Evolutionary conservation across 1,284 basidiomycete species (phyloP).

Genomic region (Melampsora americana): DNA sequence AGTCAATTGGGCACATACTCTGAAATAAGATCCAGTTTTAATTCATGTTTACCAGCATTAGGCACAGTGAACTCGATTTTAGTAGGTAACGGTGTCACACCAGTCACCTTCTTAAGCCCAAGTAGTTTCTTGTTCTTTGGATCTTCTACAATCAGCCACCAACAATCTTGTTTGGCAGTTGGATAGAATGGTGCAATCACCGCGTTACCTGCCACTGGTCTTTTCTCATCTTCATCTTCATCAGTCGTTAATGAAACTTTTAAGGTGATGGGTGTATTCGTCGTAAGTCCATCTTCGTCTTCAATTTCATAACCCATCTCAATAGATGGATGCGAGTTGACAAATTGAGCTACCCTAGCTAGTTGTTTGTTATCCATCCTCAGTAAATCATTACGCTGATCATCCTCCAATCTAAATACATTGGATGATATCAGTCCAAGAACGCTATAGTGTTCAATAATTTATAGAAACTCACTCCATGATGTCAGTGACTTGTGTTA

Average conservation of each 20-base stretch:
- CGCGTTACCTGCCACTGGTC: conserved; percentile 62
- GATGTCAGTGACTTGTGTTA: conserved; percentile 87
- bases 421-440: background rate
- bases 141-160: conserved; percentile 95
- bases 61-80: conserved; percentile 75
- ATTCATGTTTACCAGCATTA: conserved; percentile 21
- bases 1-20: conserved; percentile 1
- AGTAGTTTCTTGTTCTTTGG: conserved; percentile 64
- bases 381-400: conserved; percentile 73
- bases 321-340: conserved; percentile 88
- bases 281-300: conserved; percentile 73
- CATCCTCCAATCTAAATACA: conserved; percentile 70
- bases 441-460: background rate
- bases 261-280: conserved; percentile 75
- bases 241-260: conserved; percentile 77
- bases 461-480: conserved; percentile 65
- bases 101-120: conserved; percentile 91
- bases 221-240: conserved; percentile 64
- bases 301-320: conserved; percentile 80
- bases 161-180: conserved; percentile 82
- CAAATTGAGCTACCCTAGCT: conserved; percentile 81
- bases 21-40: conserved; percentile 40
- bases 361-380: conserved; percentile 83
- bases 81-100: conserved; percentile 70
- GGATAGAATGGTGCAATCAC: conserved; percentile 92